Evolutionary conservation across 2,329 filamentous ascomycete species (phyloP), one percentile per base, ranked within the genome.

Genomic region (Diaporthe longicolla): DNA sequence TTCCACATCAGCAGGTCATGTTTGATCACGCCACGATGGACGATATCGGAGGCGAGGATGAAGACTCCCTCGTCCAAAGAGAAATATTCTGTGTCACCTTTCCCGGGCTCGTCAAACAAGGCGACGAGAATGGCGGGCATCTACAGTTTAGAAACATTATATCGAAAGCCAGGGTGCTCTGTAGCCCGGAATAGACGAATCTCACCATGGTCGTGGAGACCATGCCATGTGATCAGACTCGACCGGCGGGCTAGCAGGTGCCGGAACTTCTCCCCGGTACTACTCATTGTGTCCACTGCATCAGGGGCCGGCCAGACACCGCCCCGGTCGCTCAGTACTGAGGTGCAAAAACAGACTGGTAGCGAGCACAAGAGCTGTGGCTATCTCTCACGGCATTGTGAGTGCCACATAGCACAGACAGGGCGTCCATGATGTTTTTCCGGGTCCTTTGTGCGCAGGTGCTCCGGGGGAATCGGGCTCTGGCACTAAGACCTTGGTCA

Each of bases 1-100:
- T 85, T 73, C 86, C 88, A 6, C 87, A 90, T 78, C 89, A 91
- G 78, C 83, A 82, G 73, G 84, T 86, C 4, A 80, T 87, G 66
- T 93, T 93, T 78, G 89, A 93, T 77, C 74, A 84, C 1, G 83
- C 85, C 35, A 88, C 83, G 4, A 93, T 93, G 92, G 91, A 93
- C 77, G 91, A 93, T 77, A 85, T 92, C 59, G 89, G 90, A 48
- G 90, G 90, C 21, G 89, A 90, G 77, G 89, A 90, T 74, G 90
- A 92, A 75, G 88, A 90, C 24, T 84, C 82, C 13, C 83, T 91
- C 29, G 80, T 82, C 21, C 83, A 84, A 58, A 84, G 89, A 69
- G 87, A 90, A 70, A 87, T 93, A 48, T 85, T 84, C 73, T 93
- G 91, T 80, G 88, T 92, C 29, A 89, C 89, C 2, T 93, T 92